phyloP scores from a whole-genome alignment of 805 yeast genomes.

The Yamadazyma philogaea region DNA sequence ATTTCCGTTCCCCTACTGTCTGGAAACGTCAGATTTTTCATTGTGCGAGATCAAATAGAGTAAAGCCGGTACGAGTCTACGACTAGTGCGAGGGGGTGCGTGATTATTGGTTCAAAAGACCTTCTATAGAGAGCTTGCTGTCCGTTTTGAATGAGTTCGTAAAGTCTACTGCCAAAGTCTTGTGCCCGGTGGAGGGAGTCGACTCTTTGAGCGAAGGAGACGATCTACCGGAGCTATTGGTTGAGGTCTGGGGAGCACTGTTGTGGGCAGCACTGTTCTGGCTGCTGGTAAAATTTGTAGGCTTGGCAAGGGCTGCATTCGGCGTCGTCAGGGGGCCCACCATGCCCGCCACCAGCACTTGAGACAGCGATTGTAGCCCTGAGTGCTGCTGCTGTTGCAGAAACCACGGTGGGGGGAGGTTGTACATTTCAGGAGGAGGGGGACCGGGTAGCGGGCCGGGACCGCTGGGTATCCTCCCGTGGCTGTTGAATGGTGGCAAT shows the following conservation, averaged over 20 bases:
- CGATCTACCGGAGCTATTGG: not conserved
- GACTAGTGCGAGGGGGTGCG: not conserved
- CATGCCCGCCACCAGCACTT: conserved; percentile 3
- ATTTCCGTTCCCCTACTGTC: no score
- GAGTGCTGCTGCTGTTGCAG: not conserved
- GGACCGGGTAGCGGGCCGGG: conserved; percentile 45
- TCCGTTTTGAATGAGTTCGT: conserved; percentile 11
- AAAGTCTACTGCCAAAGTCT: conserved; percentile 13
- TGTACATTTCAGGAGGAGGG: conserved; percentile 23
- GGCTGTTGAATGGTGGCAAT: conserved; percentile 34
- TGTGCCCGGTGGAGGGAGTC: conserved; percentile 7
- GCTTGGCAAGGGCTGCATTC: not conserved
- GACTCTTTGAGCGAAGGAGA: conserved; percentile 7
- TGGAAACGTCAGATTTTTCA: no score
- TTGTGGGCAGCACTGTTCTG: not conserved
- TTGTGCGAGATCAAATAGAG: not conserved
- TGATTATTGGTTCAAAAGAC: conserved; percentile 29
- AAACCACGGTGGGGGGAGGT: conserved; percentile 7
- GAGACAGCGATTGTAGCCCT: not conserved
- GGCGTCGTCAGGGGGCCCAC: conserved; percentile 2
- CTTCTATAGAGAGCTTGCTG: conserved; percentile 32
- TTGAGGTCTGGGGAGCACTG: not conserved
- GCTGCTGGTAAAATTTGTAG: not conserved
- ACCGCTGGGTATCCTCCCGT: conserved; percentile 37
- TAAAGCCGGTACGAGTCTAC: no score